phyloP scores from a whole-genome alignment of 495 filamentous ascomycete genomes.

The Cenococcum geophilum region DNA sequence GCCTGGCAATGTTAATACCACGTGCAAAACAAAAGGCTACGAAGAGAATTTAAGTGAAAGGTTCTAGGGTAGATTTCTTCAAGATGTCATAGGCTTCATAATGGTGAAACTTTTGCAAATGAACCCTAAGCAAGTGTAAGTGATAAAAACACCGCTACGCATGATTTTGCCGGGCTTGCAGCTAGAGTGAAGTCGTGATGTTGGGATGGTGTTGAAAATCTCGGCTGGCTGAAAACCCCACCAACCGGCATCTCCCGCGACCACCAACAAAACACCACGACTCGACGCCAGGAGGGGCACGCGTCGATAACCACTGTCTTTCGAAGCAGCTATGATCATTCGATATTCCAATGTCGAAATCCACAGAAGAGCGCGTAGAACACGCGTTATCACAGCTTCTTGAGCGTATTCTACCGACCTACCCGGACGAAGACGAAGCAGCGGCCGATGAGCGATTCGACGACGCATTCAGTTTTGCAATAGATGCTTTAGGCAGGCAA shows the following conservation, averaged over 20 bases:
- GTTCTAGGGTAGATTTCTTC: too few relatives aligned
- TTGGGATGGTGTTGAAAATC: background rate
- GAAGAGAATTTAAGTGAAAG: too few relatives aligned
- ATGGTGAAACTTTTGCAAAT: too few relatives aligned
- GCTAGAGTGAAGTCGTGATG: background rate
- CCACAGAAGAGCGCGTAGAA: slow-evolving; percentile 38
- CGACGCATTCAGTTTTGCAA: slow-evolving; percentile 36
- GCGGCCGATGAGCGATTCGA: slow-evolving; percentile 39
- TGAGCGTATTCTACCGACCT: slow-evolving; percentile 35
- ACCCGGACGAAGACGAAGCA: slow-evolving; percentile 37
- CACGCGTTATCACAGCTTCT: slow-evolving; percentile 41
- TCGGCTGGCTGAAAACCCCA: background rate
- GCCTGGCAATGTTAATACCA: too few relatives aligned
- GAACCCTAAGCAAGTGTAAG: too few relatives aligned
- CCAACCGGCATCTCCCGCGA: background rate
- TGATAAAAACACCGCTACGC: too few relatives aligned
- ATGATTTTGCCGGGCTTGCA: too few relatives aligned
- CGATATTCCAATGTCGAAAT: slow-evolving; percentile 29
- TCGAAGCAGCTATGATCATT: slow-evolving; percentile 1
- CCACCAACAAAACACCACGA: slow-evolving; percentile 1
- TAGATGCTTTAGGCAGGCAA: slow-evolving; percentile 23
- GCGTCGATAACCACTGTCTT: slow-evolving; percentile 1
- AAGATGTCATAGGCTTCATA: too few relatives aligned
- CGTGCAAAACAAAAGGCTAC: too few relatives aligned
- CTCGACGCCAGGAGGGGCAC: slow-evolving; percentile 1